These are phyloP conservation scores for Euclidium syriacum DNA, from an alignment of 345 rosid genomes.

Conservation along the genomic window DNA sequence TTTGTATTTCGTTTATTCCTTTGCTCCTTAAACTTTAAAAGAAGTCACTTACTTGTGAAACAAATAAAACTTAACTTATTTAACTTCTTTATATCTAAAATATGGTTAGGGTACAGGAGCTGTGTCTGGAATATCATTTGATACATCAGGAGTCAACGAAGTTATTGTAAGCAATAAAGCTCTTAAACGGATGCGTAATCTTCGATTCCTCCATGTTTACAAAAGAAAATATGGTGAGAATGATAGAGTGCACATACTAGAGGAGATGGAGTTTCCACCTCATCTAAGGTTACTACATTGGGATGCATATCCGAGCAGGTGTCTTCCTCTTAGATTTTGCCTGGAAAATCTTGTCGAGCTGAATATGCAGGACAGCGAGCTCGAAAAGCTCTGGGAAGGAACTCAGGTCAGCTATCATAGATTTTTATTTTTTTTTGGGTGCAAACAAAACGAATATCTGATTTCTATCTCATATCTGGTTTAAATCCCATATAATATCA, in stretches of 20 bases:
- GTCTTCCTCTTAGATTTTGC: conserved; percentile 2
- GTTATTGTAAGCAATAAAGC: background rate
- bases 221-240: background rate
- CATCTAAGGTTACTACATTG: conserved; percentile 1
- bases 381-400: too few relatives aligned
- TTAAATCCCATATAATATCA: too few relatives aligned
- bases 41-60: too few relatives aligned
- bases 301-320: conserved; percentile 1
- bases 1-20: too few relatives aligned
- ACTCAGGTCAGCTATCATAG: too few relatives aligned
- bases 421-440: too few relatives aligned
- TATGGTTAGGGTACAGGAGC: conserved; percentile 6
- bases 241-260: background rate
- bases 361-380: background rate
- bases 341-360: conserved; percentile 1
- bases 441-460: too few relatives aligned
- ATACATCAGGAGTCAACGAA: background rate
- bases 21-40: too few relatives aligned
- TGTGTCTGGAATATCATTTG: too few relatives aligned
- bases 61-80: background rate
- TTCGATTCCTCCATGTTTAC: conserved; percentile 8
- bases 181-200: conserved; percentile 9
- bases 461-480: too few relatives aligned
- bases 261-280: background rate
- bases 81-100: background rate